Conservation (phyloP, 805 yeast genomes). For the Candida awuae region DNA sequence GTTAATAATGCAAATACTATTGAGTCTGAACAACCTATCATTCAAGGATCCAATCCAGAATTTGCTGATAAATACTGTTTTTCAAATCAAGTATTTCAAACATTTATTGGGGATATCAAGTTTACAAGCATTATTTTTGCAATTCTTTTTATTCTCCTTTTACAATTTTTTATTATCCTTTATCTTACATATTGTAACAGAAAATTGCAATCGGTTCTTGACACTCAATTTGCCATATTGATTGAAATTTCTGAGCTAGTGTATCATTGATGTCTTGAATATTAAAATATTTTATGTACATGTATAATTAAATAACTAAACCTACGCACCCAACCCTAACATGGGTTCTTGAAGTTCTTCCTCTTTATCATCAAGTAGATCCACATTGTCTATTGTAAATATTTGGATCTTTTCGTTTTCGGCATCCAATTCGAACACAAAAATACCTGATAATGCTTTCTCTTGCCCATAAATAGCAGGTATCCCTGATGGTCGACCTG, state of each 20-base stretch:
- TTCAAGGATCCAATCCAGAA: too few relatives aligned
- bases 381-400: constrained; percentile 62
- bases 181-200: too few relatives aligned
- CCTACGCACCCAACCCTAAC: constrained; percentile 9
- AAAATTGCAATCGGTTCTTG: too few relatives aligned
- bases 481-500: constrained; percentile 36
- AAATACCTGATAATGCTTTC: constrained; percentile 44
- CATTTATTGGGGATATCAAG: too few relatives aligned
- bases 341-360: constrained; percentile 3
- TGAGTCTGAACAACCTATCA: too few relatives aligned
- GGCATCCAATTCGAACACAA: constrained; percentile 55
- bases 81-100: too few relatives aligned
- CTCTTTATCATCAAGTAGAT: constrained; percentile 41
- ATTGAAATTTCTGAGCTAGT: too few relatives aligned
- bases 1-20: neutral
- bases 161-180: too few relatives aligned
- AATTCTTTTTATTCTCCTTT: too few relatives aligned
- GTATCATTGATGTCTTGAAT: neutral
- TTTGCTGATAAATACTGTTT: too few relatives aligned
- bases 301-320: neutral
- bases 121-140: too few relatives aligned
- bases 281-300: neutral
- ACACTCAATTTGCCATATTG: too few relatives aligned
- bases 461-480: constrained; percentile 15
- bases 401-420: constrained; percentile 48